Conservation (phyloP, 208 protist species). For the Balamuthia mandrillaris region DNA sequence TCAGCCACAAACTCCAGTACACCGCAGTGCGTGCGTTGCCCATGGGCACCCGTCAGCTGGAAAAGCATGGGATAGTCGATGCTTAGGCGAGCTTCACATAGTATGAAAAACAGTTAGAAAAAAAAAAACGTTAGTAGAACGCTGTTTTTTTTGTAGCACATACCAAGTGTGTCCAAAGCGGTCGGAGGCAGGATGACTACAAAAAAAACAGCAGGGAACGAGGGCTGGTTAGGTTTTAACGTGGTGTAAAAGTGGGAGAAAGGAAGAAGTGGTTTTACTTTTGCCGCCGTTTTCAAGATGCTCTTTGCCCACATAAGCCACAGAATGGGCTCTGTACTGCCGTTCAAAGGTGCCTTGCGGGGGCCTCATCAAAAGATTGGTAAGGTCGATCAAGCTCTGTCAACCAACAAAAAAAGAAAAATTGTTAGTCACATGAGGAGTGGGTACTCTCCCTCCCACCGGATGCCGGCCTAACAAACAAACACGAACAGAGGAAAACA, state of each 20-base stretch:
- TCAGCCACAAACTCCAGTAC: constrained; percentile 64
- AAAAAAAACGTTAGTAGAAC: background rate
- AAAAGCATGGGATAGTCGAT: constrained; percentile 57
- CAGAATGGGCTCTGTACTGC: background rate
- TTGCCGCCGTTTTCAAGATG: constrained; percentile 25
- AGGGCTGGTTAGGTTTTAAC: background rate
- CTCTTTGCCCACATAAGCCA: constrained; percentile 2
- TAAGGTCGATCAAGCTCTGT: too few relatives aligned
- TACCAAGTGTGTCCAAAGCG: constrained; percentile 47
- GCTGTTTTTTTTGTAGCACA: background rate
- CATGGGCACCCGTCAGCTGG: constrained; percentile 11
- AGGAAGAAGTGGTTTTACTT: background rate
- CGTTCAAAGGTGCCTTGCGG: too few relatives aligned
- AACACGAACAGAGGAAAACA: too few relatives aligned
- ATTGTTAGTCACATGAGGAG: too few relatives aligned
- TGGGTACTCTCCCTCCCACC: too few relatives aligned
- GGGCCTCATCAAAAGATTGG: too few relatives aligned
- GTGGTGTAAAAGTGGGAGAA: background rate
- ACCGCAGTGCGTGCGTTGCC: constrained; percentile 51
- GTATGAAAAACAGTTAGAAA: background rate
- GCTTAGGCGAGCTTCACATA: constrained; percentile 5
- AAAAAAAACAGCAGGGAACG: background rate
- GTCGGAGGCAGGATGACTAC: constrained; percentile 54
- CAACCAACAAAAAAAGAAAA: too few relatives aligned
- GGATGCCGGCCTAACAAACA: too few relatives aligned